Percentiles rank a stretch among this genome's conserved stretches.
phyloP scores from a whole-genome alignment of 1,284 basidiomycete species.

The Apiotrichum veenhuisii region DNA sequence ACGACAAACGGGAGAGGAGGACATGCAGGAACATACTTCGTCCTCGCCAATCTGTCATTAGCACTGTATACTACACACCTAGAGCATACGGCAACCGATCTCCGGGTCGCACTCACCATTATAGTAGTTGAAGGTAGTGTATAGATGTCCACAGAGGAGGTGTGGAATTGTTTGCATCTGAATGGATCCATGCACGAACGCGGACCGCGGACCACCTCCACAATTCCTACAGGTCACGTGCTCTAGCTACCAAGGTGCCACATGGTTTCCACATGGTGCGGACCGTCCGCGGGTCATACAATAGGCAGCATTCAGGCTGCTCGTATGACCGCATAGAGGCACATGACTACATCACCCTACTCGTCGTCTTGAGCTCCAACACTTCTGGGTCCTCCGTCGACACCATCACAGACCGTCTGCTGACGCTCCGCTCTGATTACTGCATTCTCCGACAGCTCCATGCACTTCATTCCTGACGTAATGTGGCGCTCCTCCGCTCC shows the following conservation, averaged over 20 bases:
- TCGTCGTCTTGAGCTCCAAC: no score
- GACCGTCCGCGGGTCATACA: no score
- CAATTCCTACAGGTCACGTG: slow-evolving; percentile 4
- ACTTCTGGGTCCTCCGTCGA: no score
- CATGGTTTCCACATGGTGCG: neutral
- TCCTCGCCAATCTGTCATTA: neutral
- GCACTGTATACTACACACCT: neutral
- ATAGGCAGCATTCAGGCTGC: no score
- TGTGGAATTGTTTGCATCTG: neutral
- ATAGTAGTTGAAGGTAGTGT: neutral
- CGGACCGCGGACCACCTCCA: slow-evolving; percentile 7
- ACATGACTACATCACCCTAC: no score
- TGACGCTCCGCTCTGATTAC: no score
- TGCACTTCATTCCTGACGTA: no score
- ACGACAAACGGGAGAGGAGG: neutral
- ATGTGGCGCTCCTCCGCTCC: no score
- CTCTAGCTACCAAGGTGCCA: neutral
- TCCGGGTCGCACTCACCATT: neutral
- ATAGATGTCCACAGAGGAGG: neutral
- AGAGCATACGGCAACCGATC: neutral
- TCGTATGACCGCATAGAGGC: no score
- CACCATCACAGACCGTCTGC: no score
- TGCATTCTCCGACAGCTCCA: no score
- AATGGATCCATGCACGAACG: no score
- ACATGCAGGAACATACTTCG: neutral